Conservation (phyloP, 371 early-diverging fungal genomes). For the Apophysomyces trapeziformis region DNA sequence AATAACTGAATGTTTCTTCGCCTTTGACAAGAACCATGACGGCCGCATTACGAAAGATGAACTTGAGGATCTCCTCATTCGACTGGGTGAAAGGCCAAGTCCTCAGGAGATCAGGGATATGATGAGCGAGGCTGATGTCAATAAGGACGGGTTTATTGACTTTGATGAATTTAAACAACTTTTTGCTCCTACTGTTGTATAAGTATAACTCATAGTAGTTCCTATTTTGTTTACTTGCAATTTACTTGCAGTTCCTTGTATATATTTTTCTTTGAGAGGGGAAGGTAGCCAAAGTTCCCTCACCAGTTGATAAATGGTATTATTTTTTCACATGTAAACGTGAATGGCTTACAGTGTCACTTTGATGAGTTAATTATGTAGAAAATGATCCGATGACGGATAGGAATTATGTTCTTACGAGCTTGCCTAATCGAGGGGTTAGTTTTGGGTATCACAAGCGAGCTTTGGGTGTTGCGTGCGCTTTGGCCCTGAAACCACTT, state of each 20-base stretch:
- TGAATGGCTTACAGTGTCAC: too few relatives aligned
- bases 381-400: too few relatives aligned
- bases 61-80: slow-evolving; percentile 68
- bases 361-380: too few relatives aligned
- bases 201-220: slow-evolving; percentile 9
- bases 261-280: neutral
- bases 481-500: too few relatives aligned
- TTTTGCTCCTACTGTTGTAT: slow-evolving; percentile 34
- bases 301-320: too few relatives aligned
- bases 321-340: too few relatives aligned
- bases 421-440: too few relatives aligned
- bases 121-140: slow-evolving; percentile 81
- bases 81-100: slow-evolving; percentile 69
- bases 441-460: too few relatives aligned
- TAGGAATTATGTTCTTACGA: too few relatives aligned
- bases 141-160: slow-evolving; percentile 71
- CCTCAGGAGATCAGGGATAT: slow-evolving; percentile 80
- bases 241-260: slow-evolving; percentile 10
- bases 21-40: slow-evolving; percentile 77
- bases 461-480: too few relatives aligned
- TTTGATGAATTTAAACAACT: slow-evolving; percentile 65
- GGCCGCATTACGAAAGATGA: slow-evolving; percentile 74
- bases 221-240: neutral
- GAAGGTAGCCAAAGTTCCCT: too few relatives aligned
- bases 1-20: slow-evolving; percentile 66